Percentiles rank a stretch among this genome's conserved stretches.
phyloP scores from a whole-genome alignment of 352 stramenopile species.

The Phytophthora sansomeana region DNA sequence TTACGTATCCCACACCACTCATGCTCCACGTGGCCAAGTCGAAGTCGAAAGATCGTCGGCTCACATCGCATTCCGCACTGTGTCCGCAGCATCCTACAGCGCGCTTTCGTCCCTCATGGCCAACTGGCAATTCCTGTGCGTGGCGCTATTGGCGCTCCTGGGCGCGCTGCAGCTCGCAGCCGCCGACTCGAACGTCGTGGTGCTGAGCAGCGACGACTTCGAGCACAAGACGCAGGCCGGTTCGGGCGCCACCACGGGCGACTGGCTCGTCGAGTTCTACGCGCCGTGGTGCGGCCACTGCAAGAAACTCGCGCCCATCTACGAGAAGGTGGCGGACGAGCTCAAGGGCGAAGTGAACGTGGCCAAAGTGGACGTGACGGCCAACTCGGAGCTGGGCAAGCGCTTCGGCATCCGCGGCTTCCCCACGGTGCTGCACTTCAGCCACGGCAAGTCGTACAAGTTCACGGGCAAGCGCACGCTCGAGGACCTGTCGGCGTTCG shows the following conservation, averaged over 20 bases:
- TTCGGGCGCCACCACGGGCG: constrained; percentile 91
- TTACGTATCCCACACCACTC: neutral
- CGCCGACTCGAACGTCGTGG: constrained; percentile 61
- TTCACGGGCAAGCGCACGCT: constrained; percentile 66
- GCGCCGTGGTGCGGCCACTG: constrained; percentile 96
- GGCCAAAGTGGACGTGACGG: constrained; percentile 90
- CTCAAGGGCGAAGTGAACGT: constrained; percentile 91
- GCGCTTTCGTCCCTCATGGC: constrained; percentile 13
- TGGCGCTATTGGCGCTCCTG: constrained; percentile 37
- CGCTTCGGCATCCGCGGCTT: constrained; percentile 88
- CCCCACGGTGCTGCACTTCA: constrained; percentile 82
- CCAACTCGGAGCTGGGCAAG: constrained; percentile 74
- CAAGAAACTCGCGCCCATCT: constrained; percentile 91
- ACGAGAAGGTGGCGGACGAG: constrained; percentile 84
- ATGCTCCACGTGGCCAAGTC: neutral
- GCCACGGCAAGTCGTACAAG: constrained; percentile 83
- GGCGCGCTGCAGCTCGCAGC: constrained; percentile 29
- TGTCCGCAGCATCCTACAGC: neutral
- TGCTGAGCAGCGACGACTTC: constrained; percentile 80
- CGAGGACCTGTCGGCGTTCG: constrained; percentile 68
- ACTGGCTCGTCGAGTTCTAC: constrained; percentile 94
- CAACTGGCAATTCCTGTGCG: constrained; percentile 26
- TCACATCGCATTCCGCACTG: neutral
- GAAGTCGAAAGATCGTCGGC: neutral
- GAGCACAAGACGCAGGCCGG: constrained; percentile 91